Base-by-base conservation (phyloP, 306 rosid genomes). In the Dalbergia oliveri region DNA sequence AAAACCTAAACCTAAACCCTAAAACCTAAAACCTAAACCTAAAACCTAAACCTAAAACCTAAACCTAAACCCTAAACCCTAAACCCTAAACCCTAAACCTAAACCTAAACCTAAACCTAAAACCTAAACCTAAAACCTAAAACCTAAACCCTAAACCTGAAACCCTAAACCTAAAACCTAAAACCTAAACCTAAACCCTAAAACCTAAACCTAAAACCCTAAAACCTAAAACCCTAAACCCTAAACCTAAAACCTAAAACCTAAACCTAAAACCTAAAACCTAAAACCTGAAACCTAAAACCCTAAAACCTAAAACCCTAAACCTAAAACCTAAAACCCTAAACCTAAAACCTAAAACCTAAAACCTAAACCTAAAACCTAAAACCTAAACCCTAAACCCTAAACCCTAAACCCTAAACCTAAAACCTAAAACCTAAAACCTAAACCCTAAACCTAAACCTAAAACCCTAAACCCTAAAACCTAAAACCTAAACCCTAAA, bases 121-220 rank as follows among this genome's bases (percentile, higher is more conserved):
- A n/a, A n/a, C n/a, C n/a, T n/a, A n/a, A n/a, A n/a, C n/a, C 78
- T 57, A 73, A 73, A 57, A 51, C 78, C 54, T 5, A 35, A 73
- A 26, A 13, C 51, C 66, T 16, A 37, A 31, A 51, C 65, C 65
- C 66, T 33, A 51, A 72, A 72, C 64, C 77, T 50, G n/a, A 51
- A 72, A 72, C 47, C 45, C 66, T 16, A 53, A 53, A 51, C 64
- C 64, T 64, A 51, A 53, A 72, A 73, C 78, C 79, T 74, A 74
- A 57, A 74, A 68, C 78, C 68, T 74, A 74, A 74, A 74, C 79
- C 79, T 34, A 37, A 74, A 74, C 35, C 79, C 68, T 58, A 57
- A 57, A 49, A 51, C 67, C 65, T 59, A 56, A 73, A 73, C 53
- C 68, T 66, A 39, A 73, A 73, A 73, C 79, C 79, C 67, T 73